Base-by-base conservation (phyloP, 208 protist genomes). In the Trypanosoma avium region DNA sequence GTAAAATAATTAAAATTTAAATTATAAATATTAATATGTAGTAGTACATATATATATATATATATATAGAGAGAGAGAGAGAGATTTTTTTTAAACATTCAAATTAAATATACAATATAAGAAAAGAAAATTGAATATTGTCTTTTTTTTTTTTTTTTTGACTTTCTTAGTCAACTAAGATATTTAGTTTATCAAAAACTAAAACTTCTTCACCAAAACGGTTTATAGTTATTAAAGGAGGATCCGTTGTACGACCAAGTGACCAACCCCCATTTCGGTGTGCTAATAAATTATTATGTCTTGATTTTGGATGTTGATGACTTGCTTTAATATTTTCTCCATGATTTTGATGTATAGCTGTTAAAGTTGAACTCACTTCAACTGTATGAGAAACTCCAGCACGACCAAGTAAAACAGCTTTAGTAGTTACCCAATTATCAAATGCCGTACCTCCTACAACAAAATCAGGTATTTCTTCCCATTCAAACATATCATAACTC, bases 341-440 rank as follows among this genome's bases (percentile, higher is more conserved):
- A 50, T 70, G 64, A 38, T 70, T 73, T 42, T 73, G 72, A 43
- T 78, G 72, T 17, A 78, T 52, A 12, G 66, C 64, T 27, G 67
- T 70, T 2, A 78, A 35, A 3, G 72, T 78, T 22, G 26, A 5
- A 36, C 67, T 74, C 21, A 40, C 53, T 13, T 78, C 72, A 42
- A 78, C 38, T 30, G 59, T 50, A 6, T 55, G 43, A 36, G 64
- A 60, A 9, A 36, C n/a, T 21, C 56, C 56, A 9, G 26, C 32
- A 22, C n/a, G 26, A 17, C 40, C 56, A 21, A 24, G 60, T 30
- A 42, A 45, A 45, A 63, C 67, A 6, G 56, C 64, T 35, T 58
- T 10, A n/a, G 66, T 61, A 8, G 66, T 65, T 43, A 78, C 24
- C 72, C 72, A 78, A 32, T 78, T 78, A 52, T 78, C 72, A 58